Evolutionary conservation across 495 filamentous ascomycete species (phyloP).

Genomic region (Cladorrhinum samala): DNA sequence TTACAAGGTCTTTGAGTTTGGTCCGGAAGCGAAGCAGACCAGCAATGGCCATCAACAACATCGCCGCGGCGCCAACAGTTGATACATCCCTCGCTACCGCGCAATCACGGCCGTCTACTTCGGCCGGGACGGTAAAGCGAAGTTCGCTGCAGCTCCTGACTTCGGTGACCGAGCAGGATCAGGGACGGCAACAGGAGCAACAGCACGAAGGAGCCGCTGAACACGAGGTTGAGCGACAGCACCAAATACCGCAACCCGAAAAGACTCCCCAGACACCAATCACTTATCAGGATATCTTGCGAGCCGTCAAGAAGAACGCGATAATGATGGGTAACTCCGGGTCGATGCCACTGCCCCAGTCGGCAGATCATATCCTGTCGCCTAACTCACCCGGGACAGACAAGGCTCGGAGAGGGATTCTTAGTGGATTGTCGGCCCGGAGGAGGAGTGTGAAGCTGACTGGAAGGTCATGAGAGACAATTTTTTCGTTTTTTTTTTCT

Average conservation of each 20-base stretch:
- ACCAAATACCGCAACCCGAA: conserved; percentile 5
- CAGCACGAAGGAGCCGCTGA: conserved; percentile 8
- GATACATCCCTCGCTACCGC: conserved; percentile 4
- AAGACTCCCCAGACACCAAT: conserved; percentile 29
- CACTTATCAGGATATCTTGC: conserved; percentile 36
- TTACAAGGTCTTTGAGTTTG: conserved; percentile 40
- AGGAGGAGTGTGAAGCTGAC: conserved; percentile 35
- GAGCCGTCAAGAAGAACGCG: conserved; percentile 31
- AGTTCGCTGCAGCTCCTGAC: conserved; percentile 13
- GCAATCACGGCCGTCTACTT: not conserved
- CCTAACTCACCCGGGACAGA: conserved; percentile 23
- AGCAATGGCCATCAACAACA: conserved; percentile 24
- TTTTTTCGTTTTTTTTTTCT: not conserved
- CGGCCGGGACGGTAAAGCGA: conserved; percentile 4
- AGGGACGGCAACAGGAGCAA: conserved; percentile 12
- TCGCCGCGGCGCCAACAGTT: conserved; percentile 9
- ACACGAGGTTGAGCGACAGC: not conserved
- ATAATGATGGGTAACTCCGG: conserved; percentile 8
- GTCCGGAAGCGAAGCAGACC: conserved; percentile 43
- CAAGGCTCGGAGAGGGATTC: conserved; percentile 30
- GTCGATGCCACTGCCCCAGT: conserved; percentile 16
- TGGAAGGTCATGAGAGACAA: conserved; percentile 12
- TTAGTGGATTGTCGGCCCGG: conserved; percentile 36
- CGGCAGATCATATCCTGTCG: conserved; percentile 16
- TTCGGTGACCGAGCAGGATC: conserved; percentile 9